These are phyloP conservation scores for Tubosaeta sp. DNA, from an alignment of 768 basidiomycete species.

Conservation along the genomic window DNA sequence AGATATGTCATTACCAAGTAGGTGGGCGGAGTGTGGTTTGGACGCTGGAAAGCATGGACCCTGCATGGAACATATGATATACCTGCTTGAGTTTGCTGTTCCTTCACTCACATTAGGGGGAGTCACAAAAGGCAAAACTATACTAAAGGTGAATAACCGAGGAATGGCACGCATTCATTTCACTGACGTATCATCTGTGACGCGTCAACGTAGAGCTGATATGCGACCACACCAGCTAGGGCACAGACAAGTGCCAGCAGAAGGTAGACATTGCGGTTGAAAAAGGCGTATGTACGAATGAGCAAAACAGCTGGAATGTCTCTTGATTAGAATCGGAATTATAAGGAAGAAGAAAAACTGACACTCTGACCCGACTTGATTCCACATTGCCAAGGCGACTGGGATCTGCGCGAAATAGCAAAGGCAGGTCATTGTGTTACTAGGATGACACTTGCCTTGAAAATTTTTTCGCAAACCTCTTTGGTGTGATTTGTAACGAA, in stretches of 20 bases:
- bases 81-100: background rate
- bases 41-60: slow-evolving; percentile 81
- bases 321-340: slow-evolving; percentile 4
- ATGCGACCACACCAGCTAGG: slow-evolving; percentile 69
- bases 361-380: slow-evolving; percentile 82
- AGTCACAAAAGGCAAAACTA: slow-evolving; percentile 63
- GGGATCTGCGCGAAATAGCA: slow-evolving; percentile 50
- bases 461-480: slow-evolving; percentile 66
- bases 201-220: slow-evolving; percentile 76
- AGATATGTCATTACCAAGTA: slow-evolving; percentile 52
- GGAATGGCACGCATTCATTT: background rate
- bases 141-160: slow-evolving; percentile 10
- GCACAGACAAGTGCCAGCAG: slow-evolving; percentile 61
- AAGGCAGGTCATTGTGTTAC: background rate
- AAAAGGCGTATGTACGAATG: slow-evolving; percentile 83
- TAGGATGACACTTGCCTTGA: slow-evolving; percentile 42
- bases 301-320: slow-evolving; percentile 58
- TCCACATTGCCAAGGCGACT: slow-evolving; percentile 82
- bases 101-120: slow-evolving; percentile 50
- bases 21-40: slow-evolving; percentile 78
- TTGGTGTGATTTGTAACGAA: slow-evolving; percentile 67
- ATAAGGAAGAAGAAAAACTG: slow-evolving; percentile 14
- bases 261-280: slow-evolving; percentile 70
- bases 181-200: slow-evolving; percentile 71
- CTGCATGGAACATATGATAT: slow-evolving; percentile 30